phyloP scores from a whole-genome alignment of 768 basidiomycete species.

The Xerocomellus intermedius region DNA sequence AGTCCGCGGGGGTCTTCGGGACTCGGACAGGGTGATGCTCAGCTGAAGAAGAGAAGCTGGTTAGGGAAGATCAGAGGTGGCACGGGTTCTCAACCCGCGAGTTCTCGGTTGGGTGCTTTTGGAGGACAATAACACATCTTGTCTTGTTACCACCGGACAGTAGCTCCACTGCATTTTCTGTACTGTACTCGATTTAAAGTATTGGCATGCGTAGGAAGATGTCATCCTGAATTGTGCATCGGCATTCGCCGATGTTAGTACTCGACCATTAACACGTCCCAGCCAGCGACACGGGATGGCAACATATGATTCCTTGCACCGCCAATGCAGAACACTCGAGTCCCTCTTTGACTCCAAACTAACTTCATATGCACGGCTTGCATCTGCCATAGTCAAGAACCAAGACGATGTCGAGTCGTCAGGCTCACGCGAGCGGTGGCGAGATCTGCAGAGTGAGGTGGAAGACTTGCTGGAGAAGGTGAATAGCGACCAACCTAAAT shows the following conservation, averaged over 20 bases:
- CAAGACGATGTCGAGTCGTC: conserved; percentile 64
- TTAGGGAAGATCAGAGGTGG: conserved; percentile 64
- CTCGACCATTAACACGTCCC: not conserved
- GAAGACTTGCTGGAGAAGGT: conserved; percentile 88
- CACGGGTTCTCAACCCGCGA: conserved; percentile 16
- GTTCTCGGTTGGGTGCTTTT: conserved; percentile 19
- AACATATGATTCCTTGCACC: conserved; percentile 83
- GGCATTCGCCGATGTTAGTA: conserved; percentile 17
- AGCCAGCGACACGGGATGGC: conserved; percentile 45
- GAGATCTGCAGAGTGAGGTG: conserved; percentile 81
- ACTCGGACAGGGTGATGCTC: conserved; percentile 22
- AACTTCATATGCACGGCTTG: conserved; percentile 86
- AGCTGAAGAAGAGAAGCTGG: conserved; percentile 60
- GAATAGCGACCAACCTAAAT: conserved; percentile 18
- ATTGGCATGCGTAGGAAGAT: not conserved
- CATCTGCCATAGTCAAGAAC: conserved; percentile 57
- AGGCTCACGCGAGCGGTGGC: conserved; percentile 70
- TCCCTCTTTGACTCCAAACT: conserved; percentile 90
- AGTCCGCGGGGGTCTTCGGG: conserved; percentile 44
- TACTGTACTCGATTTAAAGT: conserved; percentile 13
- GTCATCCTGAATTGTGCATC: not conserved
- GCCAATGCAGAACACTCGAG: conserved; percentile 92
- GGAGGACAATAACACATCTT: conserved; percentile 26
- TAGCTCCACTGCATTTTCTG: conserved; percentile 9
- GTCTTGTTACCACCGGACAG: conserved; percentile 12